Evolutionary conservation across 495 filamentous ascomycete species (phyloP).

Genomic region (Neurospora sp.): DNA sequence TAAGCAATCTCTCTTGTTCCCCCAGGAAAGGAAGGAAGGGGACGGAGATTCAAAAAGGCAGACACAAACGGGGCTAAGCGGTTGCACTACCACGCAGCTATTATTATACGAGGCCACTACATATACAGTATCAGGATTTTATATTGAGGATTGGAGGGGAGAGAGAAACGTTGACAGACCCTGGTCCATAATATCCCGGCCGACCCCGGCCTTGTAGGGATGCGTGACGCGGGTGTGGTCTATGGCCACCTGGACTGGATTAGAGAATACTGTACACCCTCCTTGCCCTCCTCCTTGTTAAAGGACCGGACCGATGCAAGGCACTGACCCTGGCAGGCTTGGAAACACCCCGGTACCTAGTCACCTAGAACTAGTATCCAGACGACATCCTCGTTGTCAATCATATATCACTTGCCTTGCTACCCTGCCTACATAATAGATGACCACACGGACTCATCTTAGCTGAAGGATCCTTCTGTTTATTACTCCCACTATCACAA

Average conservation of each 20-base stretch:
- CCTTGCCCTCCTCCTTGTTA: background rate
- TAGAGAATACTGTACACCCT: background rate
- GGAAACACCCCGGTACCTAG: background rate
- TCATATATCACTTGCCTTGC: slow-evolving; percentile 13
- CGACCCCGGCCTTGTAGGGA: background rate
- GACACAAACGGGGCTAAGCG: background rate
- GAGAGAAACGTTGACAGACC: background rate
- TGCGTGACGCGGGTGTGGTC: background rate
- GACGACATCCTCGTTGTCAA: slow-evolving; percentile 17
- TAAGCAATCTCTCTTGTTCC: background rate
- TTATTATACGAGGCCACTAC: background rate
- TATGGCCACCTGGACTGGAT: background rate
- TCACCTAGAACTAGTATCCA: background rate
- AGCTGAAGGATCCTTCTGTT: background rate
- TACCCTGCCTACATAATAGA: background rate
- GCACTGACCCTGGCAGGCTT: slow-evolving; percentile 2
- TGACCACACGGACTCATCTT: background rate
- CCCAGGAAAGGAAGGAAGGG: background rate
- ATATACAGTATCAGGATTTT: background rate
- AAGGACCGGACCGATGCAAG: slow-evolving; percentile 2
- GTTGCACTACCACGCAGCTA: background rate
- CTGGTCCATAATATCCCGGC: background rate
- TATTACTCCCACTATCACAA: too few relatives aligned
- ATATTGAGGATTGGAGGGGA: background rate
- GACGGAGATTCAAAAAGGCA: background rate